phyloP scores from a whole-genome alignment of 169 alveolate species.

The Eimeria tenella region DNA sequence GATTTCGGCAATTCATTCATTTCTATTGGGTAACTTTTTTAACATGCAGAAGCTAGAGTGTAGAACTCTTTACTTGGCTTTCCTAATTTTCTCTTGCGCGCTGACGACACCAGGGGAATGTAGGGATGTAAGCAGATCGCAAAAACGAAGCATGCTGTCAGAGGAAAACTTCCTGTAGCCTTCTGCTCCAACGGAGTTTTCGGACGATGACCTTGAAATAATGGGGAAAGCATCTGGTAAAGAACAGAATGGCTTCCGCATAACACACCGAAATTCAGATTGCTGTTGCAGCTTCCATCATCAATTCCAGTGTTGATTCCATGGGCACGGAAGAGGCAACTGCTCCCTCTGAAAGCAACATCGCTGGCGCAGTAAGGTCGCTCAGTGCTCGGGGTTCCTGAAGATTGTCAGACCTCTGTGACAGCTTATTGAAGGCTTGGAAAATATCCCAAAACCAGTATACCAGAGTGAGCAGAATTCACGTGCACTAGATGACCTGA shows the following conservation, averaged over 20 bases:
- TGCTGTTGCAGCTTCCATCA: constrained; percentile 52
- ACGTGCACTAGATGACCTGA: background rate
- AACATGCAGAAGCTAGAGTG: background rate
- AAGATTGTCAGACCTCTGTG: background rate
- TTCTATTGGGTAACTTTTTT: background rate
- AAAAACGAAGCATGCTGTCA: background rate
- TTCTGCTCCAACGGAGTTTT: constrained; percentile 1
- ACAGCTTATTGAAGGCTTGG: constrained; percentile 64
- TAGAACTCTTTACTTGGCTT: background rate
- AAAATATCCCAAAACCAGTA: constrained; percentile 41
- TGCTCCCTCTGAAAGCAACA: constrained; percentile 48
- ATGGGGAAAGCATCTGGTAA: constrained; percentile 64
- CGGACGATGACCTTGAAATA: constrained; percentile 34
- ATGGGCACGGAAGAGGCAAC: constrained; percentile 5
- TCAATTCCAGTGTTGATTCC: constrained; percentile 56
- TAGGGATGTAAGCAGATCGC: constrained; percentile 21
- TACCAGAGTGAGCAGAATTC: background rate
- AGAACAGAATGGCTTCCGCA: background rate
- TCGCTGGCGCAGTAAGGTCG: constrained; percentile 67
- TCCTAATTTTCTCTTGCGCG: background rate
- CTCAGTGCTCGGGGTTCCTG: background rate
- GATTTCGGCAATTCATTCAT: background rate
- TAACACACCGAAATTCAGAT: background rate
- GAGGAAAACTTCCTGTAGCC: background rate
- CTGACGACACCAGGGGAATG: background rate